Base-by-base conservation (phyloP, 805 yeast genomes). In the Deakozyma indianensis region DNA sequence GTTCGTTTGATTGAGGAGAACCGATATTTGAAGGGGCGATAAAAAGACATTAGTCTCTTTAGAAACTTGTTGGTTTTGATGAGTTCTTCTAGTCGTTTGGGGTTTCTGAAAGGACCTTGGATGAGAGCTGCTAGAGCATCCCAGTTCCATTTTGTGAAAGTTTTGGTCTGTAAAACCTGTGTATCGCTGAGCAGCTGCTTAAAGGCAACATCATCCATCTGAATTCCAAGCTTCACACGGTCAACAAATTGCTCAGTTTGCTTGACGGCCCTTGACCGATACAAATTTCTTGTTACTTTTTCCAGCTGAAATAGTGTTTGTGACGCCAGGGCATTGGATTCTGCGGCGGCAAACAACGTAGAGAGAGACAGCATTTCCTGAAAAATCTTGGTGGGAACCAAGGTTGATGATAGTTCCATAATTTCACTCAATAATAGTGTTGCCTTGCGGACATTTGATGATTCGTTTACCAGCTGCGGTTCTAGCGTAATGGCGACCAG, bases 81-180 rank as follows among this genome's bases (percentile, higher is more conserved):
- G 1, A 82, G 67, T 47, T 90, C 97, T 25, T 86, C 94, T 40
- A 92, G 68, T 43, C 85, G 67, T 51, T 69, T 75, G 0, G 83
- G 80, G 54, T 76, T 80, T 47, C 75, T 61, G n/a, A 92, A 62
- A 0, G 96, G 95, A 0, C 96, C 96, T 52, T 74, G 80, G 53
- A 86, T 72, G n/a, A 92, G 63, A 47, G 78, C 82, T 16, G 74
- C 65, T 0, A 92, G 66, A 1, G 79, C 65, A 22, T 71, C 74
- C 95, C 96, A 88, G 56, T 87, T 79, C 99, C 99, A 92, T 43
- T 76, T 77, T 1, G 77, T 67, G 56, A 71, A 87, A 45, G 80
- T 84, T 56, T 90, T 92, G 0, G 94, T 78, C 3, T 80, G 71
- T 35, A 86, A 61, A 1, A 92, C 87, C 51, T 71, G 78, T 0